These are phyloP conservation scores for Oidium heveae DNA, from an alignment of 2,329 filamentous ascomycete genomes.

Conservation along the genomic window DNA sequence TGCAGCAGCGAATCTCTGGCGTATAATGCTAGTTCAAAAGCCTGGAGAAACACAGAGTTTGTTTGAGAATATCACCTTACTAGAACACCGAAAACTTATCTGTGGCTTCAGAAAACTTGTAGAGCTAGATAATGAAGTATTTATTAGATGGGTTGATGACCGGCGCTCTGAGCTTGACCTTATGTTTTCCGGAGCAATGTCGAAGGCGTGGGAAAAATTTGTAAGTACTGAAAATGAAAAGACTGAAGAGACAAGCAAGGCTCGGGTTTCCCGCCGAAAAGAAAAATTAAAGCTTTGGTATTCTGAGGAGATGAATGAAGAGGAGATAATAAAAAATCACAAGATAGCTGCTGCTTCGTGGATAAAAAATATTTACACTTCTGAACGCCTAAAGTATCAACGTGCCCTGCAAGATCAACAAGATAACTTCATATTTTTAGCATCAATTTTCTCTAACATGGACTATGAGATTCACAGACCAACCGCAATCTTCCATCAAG, in stretches of 20 bases:
- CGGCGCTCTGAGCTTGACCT: conserved; percentile 55
- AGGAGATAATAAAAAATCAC: conserved; percentile 55
- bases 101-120: conserved; percentile 63
- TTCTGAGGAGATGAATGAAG: conserved; percentile 36
- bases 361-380: conserved; percentile 86
- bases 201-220: conserved; percentile 70
- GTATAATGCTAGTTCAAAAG: conserved; percentile 85
- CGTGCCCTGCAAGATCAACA: conserved; percentile 77
- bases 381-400: conserved; percentile 81
- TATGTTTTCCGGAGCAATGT: conserved; percentile 60
- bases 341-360: conserved; percentile 71
- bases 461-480: conserved; percentile 54
- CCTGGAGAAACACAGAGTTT: conserved; percentile 55
- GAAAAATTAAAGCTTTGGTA: conserved; percentile 69
- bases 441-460: conserved; percentile 52
- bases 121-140: conserved; percentile 70
- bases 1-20: conserved; percentile 61
- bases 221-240: conserved; percentile 58
- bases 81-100: conserved; percentile 45
- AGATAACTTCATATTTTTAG: conserved; percentile 60
- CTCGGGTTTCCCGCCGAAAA: conserved; percentile 45
- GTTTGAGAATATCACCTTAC: conserved; percentile 42
- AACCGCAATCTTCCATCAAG: conserved; percentile 47
- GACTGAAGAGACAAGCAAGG: conserved; percentile 50
- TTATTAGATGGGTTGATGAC: conserved; percentile 68